Percentiles rank a stretch among this genome's conserved stretches.
These are phyloP conservation scores for Clonostachys byssicola DNA, from an alignment of 2,329 filamentous ascomycete species.

Conservation along the genomic window DNA sequence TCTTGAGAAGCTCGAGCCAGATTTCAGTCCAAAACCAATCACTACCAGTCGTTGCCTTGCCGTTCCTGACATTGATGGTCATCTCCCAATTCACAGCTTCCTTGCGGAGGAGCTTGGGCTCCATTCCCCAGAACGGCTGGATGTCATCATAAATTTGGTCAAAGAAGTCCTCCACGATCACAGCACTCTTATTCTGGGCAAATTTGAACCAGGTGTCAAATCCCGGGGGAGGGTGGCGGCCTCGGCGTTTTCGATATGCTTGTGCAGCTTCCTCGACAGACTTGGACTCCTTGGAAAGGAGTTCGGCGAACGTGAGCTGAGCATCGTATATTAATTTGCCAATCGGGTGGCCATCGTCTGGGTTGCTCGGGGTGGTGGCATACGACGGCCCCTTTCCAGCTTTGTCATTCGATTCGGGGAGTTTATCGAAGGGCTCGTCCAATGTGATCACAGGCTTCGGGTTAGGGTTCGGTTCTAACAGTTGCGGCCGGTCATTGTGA, in stretches of 20 bases:
- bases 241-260: slow-evolving; percentile 52
- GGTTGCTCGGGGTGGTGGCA: background rate
- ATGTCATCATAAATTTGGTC: slow-evolving; percentile 61
- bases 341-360: slow-evolving; percentile 37
- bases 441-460: too few species aligned
- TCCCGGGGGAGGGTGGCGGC: slow-evolving; percentile 58
- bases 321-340: slow-evolving; percentile 43
- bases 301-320: slow-evolving; percentile 29
- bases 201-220: slow-evolving; percentile 59
- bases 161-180: slow-evolving; percentile 61
- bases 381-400: slow-evolving; percentile 1
- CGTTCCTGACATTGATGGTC: slow-evolving; percentile 54
- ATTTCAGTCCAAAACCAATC: slow-evolving; percentile 57
- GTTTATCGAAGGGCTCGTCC: too few species aligned
- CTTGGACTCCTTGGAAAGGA: slow-evolving; percentile 38
- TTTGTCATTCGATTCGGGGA: too few species aligned
- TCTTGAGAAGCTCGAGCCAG: slow-evolving; percentile 48
- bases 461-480: too few species aligned
- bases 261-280: slow-evolving; percentile 50
- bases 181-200: slow-evolving; percentile 42
- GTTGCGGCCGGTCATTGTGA: too few species aligned
- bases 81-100: slow-evolving; percentile 53
- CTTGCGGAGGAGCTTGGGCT: slow-evolving; percentile 40
- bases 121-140: slow-evolving; percentile 51
- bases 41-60: slow-evolving; percentile 43